phyloP scores from a whole-genome alignment of 2,329 filamentous ascomycete species.

The Ophiostoma piceae region DNA sequence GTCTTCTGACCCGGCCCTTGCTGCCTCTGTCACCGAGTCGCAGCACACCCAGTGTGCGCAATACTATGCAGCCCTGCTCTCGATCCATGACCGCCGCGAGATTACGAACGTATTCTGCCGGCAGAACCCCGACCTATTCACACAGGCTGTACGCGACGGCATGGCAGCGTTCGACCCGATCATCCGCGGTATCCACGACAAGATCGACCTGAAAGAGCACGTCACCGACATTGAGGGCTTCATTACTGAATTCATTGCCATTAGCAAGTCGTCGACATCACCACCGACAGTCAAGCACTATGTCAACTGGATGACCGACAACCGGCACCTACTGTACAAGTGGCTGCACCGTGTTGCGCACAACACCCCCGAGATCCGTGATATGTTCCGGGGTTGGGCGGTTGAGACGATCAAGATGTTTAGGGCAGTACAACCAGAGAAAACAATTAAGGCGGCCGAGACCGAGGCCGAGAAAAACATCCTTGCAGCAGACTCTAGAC shows the following conservation, averaged over 20 bases:
- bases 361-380: constrained; percentile 61
- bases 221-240: constrained; percentile 63
- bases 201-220: constrained; percentile 65
- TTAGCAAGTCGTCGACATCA: constrained; percentile 37
- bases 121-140: constrained; percentile 66
- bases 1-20: constrained; percentile 42
- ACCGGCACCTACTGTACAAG: constrained; percentile 59
- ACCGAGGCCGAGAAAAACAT: neutral
- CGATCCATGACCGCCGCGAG: constrained; percentile 66
- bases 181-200: constrained; percentile 65
- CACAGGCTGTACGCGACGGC: constrained; percentile 58
- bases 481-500: neutral
- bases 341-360: constrained; percentile 66
- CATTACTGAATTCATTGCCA: constrained; percentile 64
- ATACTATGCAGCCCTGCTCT: constrained; percentile 66
- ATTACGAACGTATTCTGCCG: constrained; percentile 63
- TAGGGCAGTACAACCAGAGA: constrained; percentile 26
- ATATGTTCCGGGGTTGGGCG: constrained; percentile 57
- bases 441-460: neutral
- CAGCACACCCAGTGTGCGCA: constrained; percentile 63
- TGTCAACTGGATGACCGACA: constrained; percentile 59
- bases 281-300: constrained; percentile 66
- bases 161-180: constrained; percentile 68
- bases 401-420: constrained; percentile 56
- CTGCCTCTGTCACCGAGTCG: constrained; percentile 46